Conservation (phyloP, 176 grass and related monocot species). For the Triticum timopheevii region DNA sequence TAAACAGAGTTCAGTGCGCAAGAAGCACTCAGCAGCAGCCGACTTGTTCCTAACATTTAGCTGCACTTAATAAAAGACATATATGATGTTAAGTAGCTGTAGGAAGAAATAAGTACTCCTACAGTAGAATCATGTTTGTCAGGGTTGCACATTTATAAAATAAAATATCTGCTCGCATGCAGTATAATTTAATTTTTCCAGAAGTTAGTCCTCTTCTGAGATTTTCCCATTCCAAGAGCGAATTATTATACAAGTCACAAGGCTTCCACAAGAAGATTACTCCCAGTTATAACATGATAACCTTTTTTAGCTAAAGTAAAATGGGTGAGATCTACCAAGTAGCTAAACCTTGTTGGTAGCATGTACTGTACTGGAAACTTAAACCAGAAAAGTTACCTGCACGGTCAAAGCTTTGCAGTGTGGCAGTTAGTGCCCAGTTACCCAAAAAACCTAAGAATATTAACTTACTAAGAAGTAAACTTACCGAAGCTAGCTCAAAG, state of each 20-base stretch:
- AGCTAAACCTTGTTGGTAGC: conserved; percentile 1
- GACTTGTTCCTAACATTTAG: conserved; percentile 97
- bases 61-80: conserved; percentile 51
- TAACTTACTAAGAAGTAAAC: conserved; percentile 31
- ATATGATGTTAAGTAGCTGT: conserved; percentile 7
- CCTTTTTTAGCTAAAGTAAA: conserved; percentile 8
- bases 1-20: conserved; percentile 81
- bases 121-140: background rate
- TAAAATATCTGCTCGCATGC: background rate
- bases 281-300: background rate
- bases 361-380: conserved; percentile 22
- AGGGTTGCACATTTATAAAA: conserved; percentile 14
- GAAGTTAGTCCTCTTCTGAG: background rate
- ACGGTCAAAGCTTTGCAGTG: background rate
- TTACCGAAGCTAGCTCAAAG: conserved; percentile 96
- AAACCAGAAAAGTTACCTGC: background rate
- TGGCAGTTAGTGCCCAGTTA: conserved; percentile 6
- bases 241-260: background rate
- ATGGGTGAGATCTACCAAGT: background rate
- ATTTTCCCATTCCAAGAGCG: background rate
- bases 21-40: conserved; percentile 91
- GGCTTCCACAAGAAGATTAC: conserved; percentile 8
- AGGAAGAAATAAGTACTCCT: background rate
- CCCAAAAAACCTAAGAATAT: background rate
- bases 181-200: background rate